Percentiles rank a stretch among this genome's conserved stretches.
Evolutionary conservation across 2,329 filamentous ascomycete species (phyloP).

Genomic region (Sporothrix inflata): DNA sequence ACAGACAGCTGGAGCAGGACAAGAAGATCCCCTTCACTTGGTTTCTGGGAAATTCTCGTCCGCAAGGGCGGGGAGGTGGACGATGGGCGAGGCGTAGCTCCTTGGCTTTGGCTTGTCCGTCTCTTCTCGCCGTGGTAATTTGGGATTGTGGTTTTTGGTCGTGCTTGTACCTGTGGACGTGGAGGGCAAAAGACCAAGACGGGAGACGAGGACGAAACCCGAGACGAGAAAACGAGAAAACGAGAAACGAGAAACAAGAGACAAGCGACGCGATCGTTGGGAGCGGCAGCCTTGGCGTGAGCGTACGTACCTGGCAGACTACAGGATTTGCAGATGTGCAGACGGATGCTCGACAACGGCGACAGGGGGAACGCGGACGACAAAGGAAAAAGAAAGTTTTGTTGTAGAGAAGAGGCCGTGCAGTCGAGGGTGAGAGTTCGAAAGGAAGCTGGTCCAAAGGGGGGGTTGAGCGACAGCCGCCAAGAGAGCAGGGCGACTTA

Average conservation of each 20-base stretch:
- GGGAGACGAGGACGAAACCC: slow-evolving; percentile 11
- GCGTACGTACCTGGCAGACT: slow-evolving; percentile 31
- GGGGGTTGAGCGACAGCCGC: slow-evolving; percentile 15
- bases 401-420: not conserved
- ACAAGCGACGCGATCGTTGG: not conserved
- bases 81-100: slow-evolving; percentile 20
- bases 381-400: not conserved
- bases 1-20: slow-evolving; percentile 17
- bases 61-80: slow-evolving; percentile 20
- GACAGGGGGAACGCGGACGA: not conserved
- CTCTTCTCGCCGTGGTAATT: not conserved
- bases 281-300: slow-evolving; percentile 25
- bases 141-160: not conserved
- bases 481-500: slow-evolving; percentile 24
- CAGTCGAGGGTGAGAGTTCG: not conserved
- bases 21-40: slow-evolving; percentile 5
- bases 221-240: not conserved
- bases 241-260: slow-evolving; percentile 13
- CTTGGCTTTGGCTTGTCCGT: slow-evolving; percentile 24
- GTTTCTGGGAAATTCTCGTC: slow-evolving; percentile 27
- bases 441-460: not conserved
- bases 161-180: slow-evolving; percentile 19
- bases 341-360: slow-evolving; percentile 1
- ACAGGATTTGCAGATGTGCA: not conserved
- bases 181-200: slow-evolving; percentile 3